phyloP scores from a whole-genome alignment of 345 rosid species.

The Salix viminalis region DNA sequence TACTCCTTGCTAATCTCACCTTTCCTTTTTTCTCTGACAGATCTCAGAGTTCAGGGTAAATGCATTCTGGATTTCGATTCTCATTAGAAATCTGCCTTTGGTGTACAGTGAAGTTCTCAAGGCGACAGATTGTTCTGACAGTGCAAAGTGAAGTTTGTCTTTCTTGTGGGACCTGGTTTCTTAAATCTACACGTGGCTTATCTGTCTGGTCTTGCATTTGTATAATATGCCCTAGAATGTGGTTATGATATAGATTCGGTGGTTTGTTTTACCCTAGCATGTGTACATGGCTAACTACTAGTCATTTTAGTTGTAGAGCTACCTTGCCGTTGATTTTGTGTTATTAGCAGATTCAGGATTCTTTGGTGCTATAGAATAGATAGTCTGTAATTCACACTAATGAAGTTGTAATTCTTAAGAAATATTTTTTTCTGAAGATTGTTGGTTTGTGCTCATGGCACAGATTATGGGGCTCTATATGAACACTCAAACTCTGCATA shows the following conservation, averaged over 20 bases:
- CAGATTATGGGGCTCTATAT: neutral
- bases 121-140: slow-evolving; percentile 5
- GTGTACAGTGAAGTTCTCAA: slow-evolving; percentile 29
- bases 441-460: neutral
- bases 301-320: slow-evolving; percentile 20
- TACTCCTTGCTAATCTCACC: neutral
- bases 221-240: slow-evolving; percentile 33
- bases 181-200: slow-evolving; percentile 15
- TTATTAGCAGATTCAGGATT: slow-evolving; percentile 40
- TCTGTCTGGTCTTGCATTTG: slow-evolving; percentile 27
- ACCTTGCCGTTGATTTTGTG: slow-evolving; percentile 11
- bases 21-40: slow-evolving; percentile 11
- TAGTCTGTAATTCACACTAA: slow-evolving; percentile 37
- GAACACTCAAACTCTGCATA: no score
- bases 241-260: slow-evolving; percentile 28
- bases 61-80: slow-evolving; percentile 12
- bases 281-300: slow-evolving; percentile 50
- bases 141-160: slow-evolving; percentile 11
- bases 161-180: slow-evolving; percentile 15
- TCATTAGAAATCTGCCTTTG: slow-evolving; percentile 19
- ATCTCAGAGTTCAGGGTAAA: slow-evolving; percentile 28
- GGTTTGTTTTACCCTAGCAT: slow-evolving; percentile 15
- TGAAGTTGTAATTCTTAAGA: slow-evolving; percentile 21
- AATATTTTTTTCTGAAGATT: neutral
- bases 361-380: slow-evolving; percentile 30